Conservation (phyloP, 2,329 filamentous ascomycete genomes). For the Colletotrichum acutatum region DNA sequence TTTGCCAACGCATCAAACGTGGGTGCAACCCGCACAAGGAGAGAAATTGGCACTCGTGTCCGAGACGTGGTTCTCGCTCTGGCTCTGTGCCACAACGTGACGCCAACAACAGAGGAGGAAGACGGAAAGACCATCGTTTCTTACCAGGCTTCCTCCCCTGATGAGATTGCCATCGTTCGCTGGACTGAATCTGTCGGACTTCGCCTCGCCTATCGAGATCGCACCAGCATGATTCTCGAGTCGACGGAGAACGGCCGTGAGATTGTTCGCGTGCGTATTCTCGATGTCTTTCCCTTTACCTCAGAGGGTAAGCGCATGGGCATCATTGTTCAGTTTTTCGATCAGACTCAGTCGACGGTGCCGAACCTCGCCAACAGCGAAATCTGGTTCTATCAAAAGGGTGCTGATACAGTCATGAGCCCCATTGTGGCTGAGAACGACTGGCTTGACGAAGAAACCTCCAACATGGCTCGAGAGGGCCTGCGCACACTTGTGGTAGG, state of each 20-base stretch:
- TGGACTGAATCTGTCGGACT: slow-evolving; percentile 96
- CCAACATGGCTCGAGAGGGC: slow-evolving; percentile 99
- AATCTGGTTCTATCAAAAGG: slow-evolving; percentile 99
- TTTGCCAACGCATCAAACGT: slow-evolving; percentile 70
- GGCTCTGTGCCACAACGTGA: slow-evolving; percentile 96
- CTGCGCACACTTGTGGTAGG: slow-evolving; percentile 94
- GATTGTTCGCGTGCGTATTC: slow-evolving; percentile 86
- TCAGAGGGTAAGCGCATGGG: slow-evolving; percentile 99
- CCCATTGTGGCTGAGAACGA: slow-evolving; percentile 95
- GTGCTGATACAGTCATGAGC: slow-evolving; percentile 98
- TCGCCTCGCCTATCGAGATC: slow-evolving; percentile 84
- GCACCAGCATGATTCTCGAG: slow-evolving; percentile 85
- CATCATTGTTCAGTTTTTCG: slow-evolving; percentile 88
- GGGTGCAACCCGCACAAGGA: slow-evolving; percentile 81
- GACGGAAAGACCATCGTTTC: slow-evolving; percentile 81
- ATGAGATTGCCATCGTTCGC: slow-evolving; percentile 96
- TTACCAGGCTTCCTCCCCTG: slow-evolving; percentile 96
- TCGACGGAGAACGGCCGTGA: slow-evolving; percentile 78
- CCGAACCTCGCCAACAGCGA: slow-evolving; percentile 71
- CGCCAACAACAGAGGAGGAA: slow-evolving; percentile 87
- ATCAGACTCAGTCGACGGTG: slow-evolving; percentile 61
- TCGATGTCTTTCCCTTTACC: slow-evolving; percentile 97
- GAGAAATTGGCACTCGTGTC: slow-evolving; percentile 94
- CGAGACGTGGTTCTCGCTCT: slow-evolving; percentile 92
- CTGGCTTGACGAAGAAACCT: slow-evolving; percentile 98